Evolutionary conservation across 352 stramenopile genomes (phyloP).

Genomic region (Thalassiosira livingstoniorum): DNA sequence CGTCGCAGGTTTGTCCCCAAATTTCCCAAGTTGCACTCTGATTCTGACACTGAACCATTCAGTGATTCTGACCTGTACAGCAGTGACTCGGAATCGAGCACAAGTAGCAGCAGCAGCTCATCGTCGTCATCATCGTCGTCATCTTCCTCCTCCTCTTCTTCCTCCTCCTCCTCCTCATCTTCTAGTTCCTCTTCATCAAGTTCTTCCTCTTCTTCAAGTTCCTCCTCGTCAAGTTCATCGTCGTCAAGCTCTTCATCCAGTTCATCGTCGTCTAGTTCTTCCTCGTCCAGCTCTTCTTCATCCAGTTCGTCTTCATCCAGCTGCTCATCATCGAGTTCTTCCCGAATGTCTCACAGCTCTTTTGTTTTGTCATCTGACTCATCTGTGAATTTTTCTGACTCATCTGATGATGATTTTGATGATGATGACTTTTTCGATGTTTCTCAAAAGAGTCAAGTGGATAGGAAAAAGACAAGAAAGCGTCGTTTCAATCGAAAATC

Average conservation of each 20-base stretch:
- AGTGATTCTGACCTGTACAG: slow-evolving; percentile 31
- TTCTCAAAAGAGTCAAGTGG: slow-evolving; percentile 13
- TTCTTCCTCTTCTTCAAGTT: slow-evolving; percentile 14
- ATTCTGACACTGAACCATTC: slow-evolving; percentile 16
- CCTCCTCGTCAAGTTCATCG: slow-evolving; percentile 30
- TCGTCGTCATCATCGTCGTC: slow-evolving; percentile 42
- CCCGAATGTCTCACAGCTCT: background rate
- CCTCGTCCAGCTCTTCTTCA: slow-evolving; percentile 14
- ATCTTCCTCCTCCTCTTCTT: slow-evolving; percentile 9
- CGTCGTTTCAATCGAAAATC: slow-evolving; percentile 32
- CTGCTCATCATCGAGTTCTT: background rate
- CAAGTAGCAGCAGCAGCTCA: slow-evolving; percentile 1
- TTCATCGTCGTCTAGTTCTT: slow-evolving; percentile 28
- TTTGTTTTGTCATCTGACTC: too few species aligned
- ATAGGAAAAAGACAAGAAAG: slow-evolving; percentile 42
- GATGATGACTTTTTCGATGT: background rate
- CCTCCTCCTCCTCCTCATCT: slow-evolving; percentile 16
- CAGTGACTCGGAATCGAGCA: slow-evolving; percentile 50
- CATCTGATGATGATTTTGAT: slow-evolving; percentile 40
- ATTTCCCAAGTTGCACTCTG: too few species aligned
- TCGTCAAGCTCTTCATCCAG: slow-evolving; percentile 5
- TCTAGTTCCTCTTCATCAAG: slow-evolving; percentile 1
- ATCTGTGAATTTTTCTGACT: slow-evolving; percentile 25
- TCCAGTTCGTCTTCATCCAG: background rate
- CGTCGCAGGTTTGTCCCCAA: slow-evolving; percentile 5